Conservation (phyloP, 441 rosid genomes). For the Pelargonium citronellum region DNA sequence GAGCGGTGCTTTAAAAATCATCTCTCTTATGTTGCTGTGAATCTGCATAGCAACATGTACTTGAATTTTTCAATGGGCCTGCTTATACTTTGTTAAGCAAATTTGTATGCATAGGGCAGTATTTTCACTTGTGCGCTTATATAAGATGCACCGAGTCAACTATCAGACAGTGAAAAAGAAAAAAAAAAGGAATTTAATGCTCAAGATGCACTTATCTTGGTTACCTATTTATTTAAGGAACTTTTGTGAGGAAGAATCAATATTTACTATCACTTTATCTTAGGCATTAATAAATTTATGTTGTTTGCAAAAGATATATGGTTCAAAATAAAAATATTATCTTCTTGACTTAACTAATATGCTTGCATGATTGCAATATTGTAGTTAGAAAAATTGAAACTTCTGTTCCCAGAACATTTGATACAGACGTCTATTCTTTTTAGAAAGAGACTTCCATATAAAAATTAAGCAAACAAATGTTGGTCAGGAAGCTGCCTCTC, state of each 20-base stretch:
- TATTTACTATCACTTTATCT: background rate
- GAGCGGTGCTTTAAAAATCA: constrained; percentile 1
- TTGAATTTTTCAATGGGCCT: background rate
- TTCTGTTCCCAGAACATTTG: constrained; percentile 26
- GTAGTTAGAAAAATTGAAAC: constrained; percentile 20
- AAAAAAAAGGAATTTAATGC: background rate
- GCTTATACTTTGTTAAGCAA: background rate
- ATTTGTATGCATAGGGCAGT: constrained; percentile 4
- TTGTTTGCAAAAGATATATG: background rate
- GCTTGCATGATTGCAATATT: constrained; percentile 11
- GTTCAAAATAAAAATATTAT: constrained; percentile 9
- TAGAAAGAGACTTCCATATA: constrained; percentile 31
- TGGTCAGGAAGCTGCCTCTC: constrained; percentile 32
- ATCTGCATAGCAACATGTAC: background rate
- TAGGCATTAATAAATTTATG: constrained; percentile 5
- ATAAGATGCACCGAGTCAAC: constrained; percentile 7
- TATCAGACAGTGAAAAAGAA: background rate
- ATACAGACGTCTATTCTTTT: constrained; percentile 32
- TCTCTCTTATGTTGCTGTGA: constrained; percentile 1
- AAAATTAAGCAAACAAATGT: constrained; percentile 19
- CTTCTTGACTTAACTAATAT: constrained; percentile 10
- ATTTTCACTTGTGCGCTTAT: background rate
- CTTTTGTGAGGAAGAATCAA: constrained; percentile 5
- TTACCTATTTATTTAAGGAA: constrained; percentile 12
- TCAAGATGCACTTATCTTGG: background rate